Evolutionary conservation across 805 yeast species (phyloP), one percentile per base, ranked within the genome.

Genomic region (Metschnikowia cerradonensis): DNA sequence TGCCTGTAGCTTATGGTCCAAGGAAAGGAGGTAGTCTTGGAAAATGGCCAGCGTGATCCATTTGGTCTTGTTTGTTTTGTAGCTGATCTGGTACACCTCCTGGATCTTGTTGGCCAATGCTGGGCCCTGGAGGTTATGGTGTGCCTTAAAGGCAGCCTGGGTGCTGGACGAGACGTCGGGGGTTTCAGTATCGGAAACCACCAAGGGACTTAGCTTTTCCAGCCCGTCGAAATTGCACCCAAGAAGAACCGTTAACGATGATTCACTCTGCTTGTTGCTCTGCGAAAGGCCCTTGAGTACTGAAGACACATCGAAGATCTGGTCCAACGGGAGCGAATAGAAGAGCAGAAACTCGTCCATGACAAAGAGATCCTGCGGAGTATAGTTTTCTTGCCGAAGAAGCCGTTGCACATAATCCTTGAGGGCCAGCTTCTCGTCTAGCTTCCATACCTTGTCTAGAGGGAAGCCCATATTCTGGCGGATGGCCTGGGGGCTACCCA

Each of bases 21-120:
- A 67, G 11, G 82, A 72, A 0, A 80, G 71, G 31, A 83, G 60
- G 77, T 86, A 83, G 56, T 82, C 82, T 55, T 82, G 84, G 56
- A 83, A 83, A 60, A 81, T 66, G 17, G 81, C 78, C 6, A 85
- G 77, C 1, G 88, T 83, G 33, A 83, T 67, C 85, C 87, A 82
- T 50, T 81, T 79, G 64, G 79, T 80, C 42, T 77, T 73, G 55
- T 83, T 83, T 47, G 83, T 79, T 53, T 81, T 82, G 63, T 82
- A 83, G 11, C 76, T 70, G 6, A 83, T 69, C 11, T 77, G 77
- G 59, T 80, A 80, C 37, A 71, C 74, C 36, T 75, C 76, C 0
- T 82, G 75, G 47, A 82, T 67, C 56, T 80, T 81, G 13, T 70
- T 70, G 45, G 56, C 68, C 51, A 52, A 44, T 7, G 51, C 45